A percentile compares a stretch with the other conserved stretches of the same genome.
Conservation (phyloP, 495 filamentous ascomycete species). For the Rhizodiscina lignyota region DNA sequence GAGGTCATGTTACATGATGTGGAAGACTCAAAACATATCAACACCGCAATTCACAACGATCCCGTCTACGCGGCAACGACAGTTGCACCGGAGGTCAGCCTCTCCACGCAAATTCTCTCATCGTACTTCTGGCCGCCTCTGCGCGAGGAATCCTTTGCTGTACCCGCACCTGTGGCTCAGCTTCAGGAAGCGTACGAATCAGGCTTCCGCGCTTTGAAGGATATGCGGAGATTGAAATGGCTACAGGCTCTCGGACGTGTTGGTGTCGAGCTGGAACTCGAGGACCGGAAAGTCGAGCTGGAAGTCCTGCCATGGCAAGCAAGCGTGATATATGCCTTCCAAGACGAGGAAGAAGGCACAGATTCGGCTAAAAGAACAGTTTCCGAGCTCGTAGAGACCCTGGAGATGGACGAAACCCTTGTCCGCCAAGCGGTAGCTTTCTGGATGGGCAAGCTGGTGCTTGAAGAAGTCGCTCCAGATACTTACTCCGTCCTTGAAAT, state of each 20-base stretch:
- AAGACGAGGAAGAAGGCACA: constrained; percentile 1
- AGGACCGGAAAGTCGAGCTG: constrained; percentile 55
- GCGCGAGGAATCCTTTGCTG: constrained; percentile 54
- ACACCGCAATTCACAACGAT: constrained; percentile 20
- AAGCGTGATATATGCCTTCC: constrained; percentile 79
- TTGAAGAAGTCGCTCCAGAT: constrained; percentile 38
- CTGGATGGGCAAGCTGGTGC: constrained; percentile 69
- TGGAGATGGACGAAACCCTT: constrained; percentile 63
- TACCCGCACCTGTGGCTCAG: constrained; percentile 45
- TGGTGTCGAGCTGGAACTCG: constrained; percentile 63
- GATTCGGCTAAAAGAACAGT: constrained; percentile 24
- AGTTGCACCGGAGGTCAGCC: background rate
- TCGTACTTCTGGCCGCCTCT: constrained; percentile 89
- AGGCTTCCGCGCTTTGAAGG: constrained; percentile 66
- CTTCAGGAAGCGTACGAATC: constrained; percentile 53
- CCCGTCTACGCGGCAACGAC: background rate
- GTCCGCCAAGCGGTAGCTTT: constrained; percentile 66
- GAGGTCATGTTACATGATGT: constrained; percentile 96
- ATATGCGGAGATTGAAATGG: constrained; percentile 75
- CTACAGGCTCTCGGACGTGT: constrained; percentile 67
- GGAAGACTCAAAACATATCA: constrained; percentile 62
- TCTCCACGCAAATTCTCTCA: constrained; percentile 60
- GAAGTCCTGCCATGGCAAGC: constrained; percentile 80
- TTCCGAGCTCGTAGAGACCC: constrained; percentile 39
- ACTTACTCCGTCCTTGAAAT: constrained; percentile 48